phyloP scores from a whole-genome alignment of 805 yeast genomes.

The Torulaspora maleeae region DNA sequence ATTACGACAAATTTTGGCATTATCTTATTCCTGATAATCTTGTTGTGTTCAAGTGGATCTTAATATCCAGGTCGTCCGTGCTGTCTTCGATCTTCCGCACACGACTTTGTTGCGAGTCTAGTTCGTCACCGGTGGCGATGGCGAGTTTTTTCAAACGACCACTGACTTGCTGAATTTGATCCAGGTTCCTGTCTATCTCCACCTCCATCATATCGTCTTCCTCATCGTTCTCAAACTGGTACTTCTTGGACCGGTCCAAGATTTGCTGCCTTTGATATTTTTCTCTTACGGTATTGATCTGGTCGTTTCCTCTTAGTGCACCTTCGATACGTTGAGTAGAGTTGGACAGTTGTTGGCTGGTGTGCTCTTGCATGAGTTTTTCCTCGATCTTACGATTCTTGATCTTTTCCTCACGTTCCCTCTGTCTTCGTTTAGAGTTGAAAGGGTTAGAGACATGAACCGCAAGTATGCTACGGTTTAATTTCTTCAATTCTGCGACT shows the following conservation, averaged over 20 bases:
- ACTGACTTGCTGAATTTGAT: slow-evolving; percentile 66
- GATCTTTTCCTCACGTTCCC: slow-evolving; percentile 67
- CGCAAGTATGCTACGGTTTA: slow-evolving; percentile 76
- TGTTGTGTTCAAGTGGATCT: slow-evolving; percentile 71
- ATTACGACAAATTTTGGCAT: not conserved
- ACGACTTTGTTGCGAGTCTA: slow-evolving; percentile 71
- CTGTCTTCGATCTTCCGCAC: slow-evolving; percentile 73
- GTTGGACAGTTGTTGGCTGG: slow-evolving; percentile 53
- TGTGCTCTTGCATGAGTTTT: slow-evolving; percentile 56
- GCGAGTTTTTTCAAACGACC: slow-evolving; percentile 71
- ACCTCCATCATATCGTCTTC: slow-evolving; percentile 92
- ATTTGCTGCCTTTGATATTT: slow-evolving; percentile 38
- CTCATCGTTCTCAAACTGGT: slow-evolving; percentile 81
- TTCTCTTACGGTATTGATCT: slow-evolving; percentile 32
- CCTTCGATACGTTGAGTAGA: slow-evolving; percentile 65
- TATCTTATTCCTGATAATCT: slow-evolving; percentile 50
- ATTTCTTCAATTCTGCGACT: slow-evolving; percentile 70
- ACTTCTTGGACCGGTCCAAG: slow-evolving; percentile 53
- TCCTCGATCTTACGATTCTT: slow-evolving; percentile 58
- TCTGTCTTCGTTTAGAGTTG: slow-evolving; percentile 69
- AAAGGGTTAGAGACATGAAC: slow-evolving; percentile 84
- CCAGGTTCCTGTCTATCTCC: slow-evolving; percentile 78
- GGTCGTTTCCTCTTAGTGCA: slow-evolving; percentile 49
- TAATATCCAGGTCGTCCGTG: slow-evolving; percentile 79
- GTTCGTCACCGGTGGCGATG: slow-evolving; percentile 65